Evolutionary conservation across 2,329 filamentous ascomycete genomes (phyloP).

Genomic region (Claviceps sp.): DNA sequence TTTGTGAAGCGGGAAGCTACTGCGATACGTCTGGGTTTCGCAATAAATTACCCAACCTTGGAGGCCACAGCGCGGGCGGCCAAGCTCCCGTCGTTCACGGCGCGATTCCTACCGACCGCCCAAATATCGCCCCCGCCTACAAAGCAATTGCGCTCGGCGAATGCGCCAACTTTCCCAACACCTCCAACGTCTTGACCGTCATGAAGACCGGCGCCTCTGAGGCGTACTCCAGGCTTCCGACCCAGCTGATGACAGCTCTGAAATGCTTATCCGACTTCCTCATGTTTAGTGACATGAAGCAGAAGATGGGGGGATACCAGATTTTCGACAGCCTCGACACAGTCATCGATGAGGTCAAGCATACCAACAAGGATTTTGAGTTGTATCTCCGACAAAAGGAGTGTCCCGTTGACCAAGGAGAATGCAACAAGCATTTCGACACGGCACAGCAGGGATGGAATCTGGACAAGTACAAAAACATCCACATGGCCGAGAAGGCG

Average conservation of each 20-base stretch:
- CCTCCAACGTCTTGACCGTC: slow-evolving; percentile 33
- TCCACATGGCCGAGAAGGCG: slow-evolving; percentile 43
- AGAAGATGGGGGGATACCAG: slow-evolving; percentile 29
- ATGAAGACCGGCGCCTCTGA: slow-evolving; percentile 47
- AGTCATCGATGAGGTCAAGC: slow-evolving; percentile 28
- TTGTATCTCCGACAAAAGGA: slow-evolving; percentile 31
- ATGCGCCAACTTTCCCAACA: slow-evolving; percentile 29
- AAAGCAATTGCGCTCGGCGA: slow-evolving; percentile 12
- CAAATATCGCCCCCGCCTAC: neutral
- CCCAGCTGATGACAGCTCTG: slow-evolving; percentile 39
- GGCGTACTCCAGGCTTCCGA: slow-evolving; percentile 35
- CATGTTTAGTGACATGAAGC: slow-evolving; percentile 44
- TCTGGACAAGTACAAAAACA: slow-evolving; percentile 49
- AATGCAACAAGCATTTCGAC: slow-evolving; percentile 23
- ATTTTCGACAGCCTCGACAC: slow-evolving; percentile 33
- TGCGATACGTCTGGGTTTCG: slow-evolving; percentile 9
- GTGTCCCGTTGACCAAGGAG: slow-evolving; percentile 31
- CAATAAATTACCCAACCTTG: slow-evolving; percentile 3
- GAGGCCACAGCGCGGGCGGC: neutral
- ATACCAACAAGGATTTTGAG: slow-evolving; percentile 36
- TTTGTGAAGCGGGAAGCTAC: slow-evolving; percentile 17
- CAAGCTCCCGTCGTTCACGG: neutral
- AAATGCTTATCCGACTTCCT: slow-evolving; percentile 36
- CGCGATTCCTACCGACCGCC: neutral
- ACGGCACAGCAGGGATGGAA: slow-evolving; percentile 29